Evolutionary conservation across 352 stramenopile species (phyloP).

Genomic region (Pythium insidiosum): DNA sequence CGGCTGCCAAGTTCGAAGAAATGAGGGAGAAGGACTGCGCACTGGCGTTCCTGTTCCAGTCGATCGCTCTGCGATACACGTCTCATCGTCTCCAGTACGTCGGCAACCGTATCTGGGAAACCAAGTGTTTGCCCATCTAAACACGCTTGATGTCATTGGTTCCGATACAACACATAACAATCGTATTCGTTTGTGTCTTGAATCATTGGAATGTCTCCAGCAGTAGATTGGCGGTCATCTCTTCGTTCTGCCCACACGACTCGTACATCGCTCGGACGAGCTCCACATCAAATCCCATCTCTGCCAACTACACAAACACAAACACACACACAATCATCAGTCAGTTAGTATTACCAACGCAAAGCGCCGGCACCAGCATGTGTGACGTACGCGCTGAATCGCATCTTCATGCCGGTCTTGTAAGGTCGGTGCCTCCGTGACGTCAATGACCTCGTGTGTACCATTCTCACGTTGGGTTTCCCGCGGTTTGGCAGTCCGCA

Average conservation of each 20-base stretch:
- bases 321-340: not conserved
- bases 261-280: slow-evolving; percentile 48
- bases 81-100: slow-evolving; percentile 75
- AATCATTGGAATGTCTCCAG: slow-evolving; percentile 54
- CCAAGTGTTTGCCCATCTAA: slow-evolving; percentile 71
- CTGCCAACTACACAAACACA: slow-evolving; percentile 24
- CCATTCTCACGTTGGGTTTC: too few relatives aligned
- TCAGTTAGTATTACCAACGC: too few relatives aligned
- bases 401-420: too few relatives aligned
- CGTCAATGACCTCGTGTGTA: too few relatives aligned
- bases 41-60: slow-evolving; percentile 69
- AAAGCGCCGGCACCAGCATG: too few relatives aligned
- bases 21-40: slow-evolving; percentile 58
- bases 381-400: too few relatives aligned
- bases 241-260: slow-evolving; percentile 46
- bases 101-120: slow-evolving; percentile 80
- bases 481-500: too few relatives aligned
- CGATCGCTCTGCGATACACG: slow-evolving; percentile 65
- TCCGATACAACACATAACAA: not conserved
- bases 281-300: slow-evolving; percentile 51
- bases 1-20: slow-evolving; percentile 39
- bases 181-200: too few relatives aligned
- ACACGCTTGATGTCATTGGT: not conserved
- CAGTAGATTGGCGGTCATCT: slow-evolving; percentile 40
- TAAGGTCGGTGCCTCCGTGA: too few relatives aligned